Base-by-base conservation (phyloP, 768 basidiomycete genomes). In the Pisolithus albus region DNA sequence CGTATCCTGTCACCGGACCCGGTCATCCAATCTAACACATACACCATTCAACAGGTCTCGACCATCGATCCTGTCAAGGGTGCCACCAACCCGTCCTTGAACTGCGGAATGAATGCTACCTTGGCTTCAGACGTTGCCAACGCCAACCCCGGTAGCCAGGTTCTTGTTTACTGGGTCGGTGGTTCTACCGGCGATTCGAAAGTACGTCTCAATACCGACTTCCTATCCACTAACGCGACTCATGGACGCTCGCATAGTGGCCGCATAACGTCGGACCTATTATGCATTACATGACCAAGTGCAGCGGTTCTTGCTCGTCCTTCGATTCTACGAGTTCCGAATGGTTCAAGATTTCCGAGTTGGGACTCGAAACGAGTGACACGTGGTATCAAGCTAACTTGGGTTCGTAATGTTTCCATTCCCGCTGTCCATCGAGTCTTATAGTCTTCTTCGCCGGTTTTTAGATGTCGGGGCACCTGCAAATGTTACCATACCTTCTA, bases 301-400 rank as follows among this genome's bases (percentile, higher is more conserved):
- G 88, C 56, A 61, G 69, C n/a, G 69, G 72, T 1, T 59, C 78
- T 8, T 88, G 85, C 64, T 65, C 74, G 51, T 61, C 77, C 52
- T 86, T 80, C 64, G 71, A 84, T 58, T 65, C 78, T 8, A 65
- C 72, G 18, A 57, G 64, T 34, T 81, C 83, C 11, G 67, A 81
- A 56, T 89, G 83, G 83, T 86, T 88, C 77, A 88, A 88, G 72
- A 81, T 84, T 38, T 61, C 76, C n/a, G 75, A 84, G 59, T 68
- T 70, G 10, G 81, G 78, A 9, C 65, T 70, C 21, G 64, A 74
- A 32, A 10, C 61, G 11, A 59, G 59, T n/a, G 60, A 54, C 21
- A 58, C 68, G 4, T 85, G 84, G 83, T 69, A 64, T 4, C 81
- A 83, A 60, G 61, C 61, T 15, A 15, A 34, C 11, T 1, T 64